Base-by-base conservation (phyloP, 2,329 filamentous ascomycete species). In the Botryosphaeria dothidea region DNA sequence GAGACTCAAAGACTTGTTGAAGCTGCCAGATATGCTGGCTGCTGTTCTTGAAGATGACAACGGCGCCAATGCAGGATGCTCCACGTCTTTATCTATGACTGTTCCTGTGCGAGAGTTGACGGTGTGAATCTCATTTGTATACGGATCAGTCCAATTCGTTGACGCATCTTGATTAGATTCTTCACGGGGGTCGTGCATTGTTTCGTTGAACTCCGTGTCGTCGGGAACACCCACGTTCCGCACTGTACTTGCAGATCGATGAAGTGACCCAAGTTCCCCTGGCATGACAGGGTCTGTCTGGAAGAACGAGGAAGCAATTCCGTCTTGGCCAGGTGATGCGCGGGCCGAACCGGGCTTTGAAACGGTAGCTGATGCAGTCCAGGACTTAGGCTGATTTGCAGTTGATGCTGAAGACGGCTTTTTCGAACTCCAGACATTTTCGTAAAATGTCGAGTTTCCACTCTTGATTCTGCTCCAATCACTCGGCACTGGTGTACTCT, bases 81-180 rank as follows among this genome's bases (percentile, higher is more conserved):
- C 43, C 17, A 19, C 51, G 4, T 38, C 29, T 48, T 51, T 43
- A 43, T 36, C 48, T 3, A 77, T 66, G 0, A 79, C 73, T 19
- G 78, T 75, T 1, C 87, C 88, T 9, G 86, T 90, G 21, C 84
- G 81, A 5, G 80, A 71, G 67, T 89, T 85, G n/a, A 90, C 73
- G 1, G 79, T 64, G 51, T 81, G 82, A 1, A 69, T 78, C 65
- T 83, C 77, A 67, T 83, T 84, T 0, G 86, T 90, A 8, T 77
- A 70, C 0, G 89, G 88, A 69, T 92, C 86, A 1, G 79, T 80
- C 90, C 90, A 92, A 17, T 76, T 66, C 0, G 86, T 72, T 0
- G 77, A 73, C n/a, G 72, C 72, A 56, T 80, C 79, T 41, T 51
- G 23, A 64, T 64, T 27, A 5, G 49, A 60, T 23, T 25, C 38